Evolutionary conservation across 192 early-diverging fungal species (phyloP), one percentile per base, ranked within the genome.

Genomic region (Rhizoclosmatium globosum): DNA sequence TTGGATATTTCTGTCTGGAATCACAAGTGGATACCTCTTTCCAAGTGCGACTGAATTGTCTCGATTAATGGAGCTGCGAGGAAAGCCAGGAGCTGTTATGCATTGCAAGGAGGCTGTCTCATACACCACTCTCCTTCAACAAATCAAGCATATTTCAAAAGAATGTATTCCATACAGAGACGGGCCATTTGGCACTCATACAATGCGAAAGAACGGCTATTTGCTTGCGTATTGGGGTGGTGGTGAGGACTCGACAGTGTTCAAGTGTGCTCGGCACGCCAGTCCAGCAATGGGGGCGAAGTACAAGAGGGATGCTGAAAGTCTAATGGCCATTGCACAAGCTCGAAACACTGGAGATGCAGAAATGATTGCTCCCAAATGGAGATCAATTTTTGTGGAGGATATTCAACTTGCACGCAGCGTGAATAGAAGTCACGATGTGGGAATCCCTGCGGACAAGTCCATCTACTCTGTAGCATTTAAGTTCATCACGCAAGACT

Each of bases 401-500:
- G 62, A 15, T 23, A 7, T 64, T 15, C 62, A 64, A 31, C 62
- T 64, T 38, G 31, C 62, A 17, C 38, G 31, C 38, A 64, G 19
- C 31, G 62, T 64, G 15, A 64, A 64, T 31, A 7, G 62, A 6
- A 9, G 13, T 17, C 15, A 15, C 31, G 62, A 64, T 31, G 13
- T 38, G 15, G 31, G 38, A 64, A 64, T 64, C 31, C 62, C 62
- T 23, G 19, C 15, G 6, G 62, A 64, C 15, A 64, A 7, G 6
- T 17, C 13, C 31, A 38, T 64, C 9, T 64, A 38, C 38, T 15
- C 62, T 17, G 38, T 9, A 17, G 62, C 31, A 9, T 31, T 65
- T 57, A 65, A 65, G 39, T 65, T 65, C 38, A 65, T 65, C 64
- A 65, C 64, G 2, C 21, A 41, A 38, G 64, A 65, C 38, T 65